phyloP scores from a whole-genome alignment of 2,329 filamentous ascomycete species.

The Peltaster fructicola region DNA sequence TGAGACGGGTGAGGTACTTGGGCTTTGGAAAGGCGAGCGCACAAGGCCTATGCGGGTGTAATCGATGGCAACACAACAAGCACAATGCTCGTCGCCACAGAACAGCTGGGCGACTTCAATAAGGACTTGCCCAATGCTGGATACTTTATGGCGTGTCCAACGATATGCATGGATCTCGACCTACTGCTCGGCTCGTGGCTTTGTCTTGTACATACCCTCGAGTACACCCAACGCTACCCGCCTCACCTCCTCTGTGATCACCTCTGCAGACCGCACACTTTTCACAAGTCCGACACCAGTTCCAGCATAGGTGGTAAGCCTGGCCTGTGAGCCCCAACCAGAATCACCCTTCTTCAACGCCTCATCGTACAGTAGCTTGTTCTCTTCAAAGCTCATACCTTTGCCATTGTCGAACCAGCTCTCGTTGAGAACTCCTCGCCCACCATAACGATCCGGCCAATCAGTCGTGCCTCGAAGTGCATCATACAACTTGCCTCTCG shows the following conservation, averaged over 20 bases:
- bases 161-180: too few species aligned
- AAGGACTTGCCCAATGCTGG: too few species aligned
- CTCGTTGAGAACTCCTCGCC: conserved; percentile 38
- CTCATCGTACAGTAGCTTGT: conserved; percentile 27
- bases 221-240: too few species aligned
- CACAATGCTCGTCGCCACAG: too few species aligned
- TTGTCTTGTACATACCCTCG: background rate
- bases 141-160: too few species aligned
- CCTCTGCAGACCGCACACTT: conserved; percentile 29
- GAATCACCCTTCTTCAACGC: conserved; percentile 33
- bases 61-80: too few species aligned
- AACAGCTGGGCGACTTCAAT: too few species aligned
- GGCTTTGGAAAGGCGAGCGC: conserved; percentile 42
- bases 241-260: conserved; percentile 32
- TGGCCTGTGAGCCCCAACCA: conserved; percentile 34
- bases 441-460: conserved; percentile 42
- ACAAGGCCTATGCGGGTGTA: conserved; percentile 34
- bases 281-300: conserved; percentile 42
- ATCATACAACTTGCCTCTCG: conserved; percentile 35
- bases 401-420: conserved; percentile 27
- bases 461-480: conserved; percentile 35
- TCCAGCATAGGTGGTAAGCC: conserved; percentile 46
- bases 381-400: conserved; percentile 26
- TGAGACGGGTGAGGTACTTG: conserved; percentile 42
- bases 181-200: too few species aligned